Evolutionary conservation across 305 asterid genomes (phyloP), one percentile per base, ranked within the genome.

Genomic region (Plantago lanceolata): DNA sequence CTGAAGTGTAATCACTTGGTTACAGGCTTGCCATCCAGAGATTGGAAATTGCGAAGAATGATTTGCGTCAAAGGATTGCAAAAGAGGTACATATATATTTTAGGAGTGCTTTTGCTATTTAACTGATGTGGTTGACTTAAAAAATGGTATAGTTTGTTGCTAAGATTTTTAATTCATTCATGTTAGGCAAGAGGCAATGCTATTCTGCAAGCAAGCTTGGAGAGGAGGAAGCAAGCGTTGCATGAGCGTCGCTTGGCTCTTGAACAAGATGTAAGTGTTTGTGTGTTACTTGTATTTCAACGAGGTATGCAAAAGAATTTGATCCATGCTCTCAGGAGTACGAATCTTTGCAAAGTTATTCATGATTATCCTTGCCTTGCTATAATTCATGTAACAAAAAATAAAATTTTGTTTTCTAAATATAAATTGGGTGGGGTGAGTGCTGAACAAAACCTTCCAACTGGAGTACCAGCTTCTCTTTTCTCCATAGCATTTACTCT

Each of bases 221-320:
- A 94, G 81, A 86, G 96, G 74, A 81, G 99, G 79, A 94, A 94
- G 80, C 99, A 94, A 80, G 99, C 99, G 70, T 81, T 94, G 85
- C 96, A 86, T 53, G 96, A 94, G 79, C 95, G 97, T 17, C 97
- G 95, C 51, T 81, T 94, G 82, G 95, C 96, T 20, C 99, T 94
- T 67, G 99, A 90, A 81, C 99, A 94, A 79, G 97, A 94, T 82
- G 99, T 90, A 81, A 62, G 84, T 71, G 28, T 49, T 73, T 29
- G 43, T 44, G 35, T 63, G 59, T 51, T 69, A 19, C 76, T 71
- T 63, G 56, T 19, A 52, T 47, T 59, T 66, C 65, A 48, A 58
- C 63, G 37, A 63, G 51, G 63, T 58, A 55, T 35, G 49, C 59
- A 26, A 37, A 60, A 51, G 19, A 24, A 24, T 24, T 3, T 24